Conservation (phyloP, 140 eudicot species). For the Anethum foeniculum region DNA sequence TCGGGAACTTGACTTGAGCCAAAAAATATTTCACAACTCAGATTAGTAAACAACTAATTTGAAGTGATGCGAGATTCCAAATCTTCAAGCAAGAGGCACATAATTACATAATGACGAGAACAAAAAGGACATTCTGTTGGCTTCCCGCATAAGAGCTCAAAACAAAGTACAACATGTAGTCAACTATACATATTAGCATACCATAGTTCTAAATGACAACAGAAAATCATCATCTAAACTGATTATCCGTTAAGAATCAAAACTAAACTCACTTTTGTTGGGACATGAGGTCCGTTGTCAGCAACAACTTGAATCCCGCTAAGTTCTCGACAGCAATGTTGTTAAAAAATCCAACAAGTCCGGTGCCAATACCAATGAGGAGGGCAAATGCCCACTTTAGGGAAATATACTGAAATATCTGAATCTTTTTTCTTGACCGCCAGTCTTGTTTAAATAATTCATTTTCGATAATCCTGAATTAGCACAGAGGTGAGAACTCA, state of each 20-base stretch:
- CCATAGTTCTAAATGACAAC: not conserved
- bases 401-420: constrained; percentile 15
- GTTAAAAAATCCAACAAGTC: constrained; percentile 12
- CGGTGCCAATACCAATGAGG: constrained; percentile 11
- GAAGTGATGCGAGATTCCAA: not conserved
- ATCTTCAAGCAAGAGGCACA: not conserved
- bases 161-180: not conserved
- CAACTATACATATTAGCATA: not conserved
- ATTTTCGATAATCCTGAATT: constrained; percentile 15
- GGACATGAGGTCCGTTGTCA: constrained; percentile 12
- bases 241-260: not conserved
- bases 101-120: not conserved
- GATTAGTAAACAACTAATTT: not conserved
- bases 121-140: not conserved
- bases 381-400: constrained; percentile 19
- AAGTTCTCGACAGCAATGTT: constrained; percentile 15
- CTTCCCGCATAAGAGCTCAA: not conserved
- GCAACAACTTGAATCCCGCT: constrained; percentile 12
- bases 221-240: not conserved
- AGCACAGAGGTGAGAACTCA: not conserved
- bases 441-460: constrained; percentile 19
- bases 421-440: constrained; percentile 13
- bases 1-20: not conserved
- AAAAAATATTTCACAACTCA: not conserved
- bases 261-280: constrained; percentile 9